These are phyloP conservation scores for Zygosaccharomyces kombuchaensis DNA, from an alignment of 805 yeast species.

Conservation along the genomic window DNA sequence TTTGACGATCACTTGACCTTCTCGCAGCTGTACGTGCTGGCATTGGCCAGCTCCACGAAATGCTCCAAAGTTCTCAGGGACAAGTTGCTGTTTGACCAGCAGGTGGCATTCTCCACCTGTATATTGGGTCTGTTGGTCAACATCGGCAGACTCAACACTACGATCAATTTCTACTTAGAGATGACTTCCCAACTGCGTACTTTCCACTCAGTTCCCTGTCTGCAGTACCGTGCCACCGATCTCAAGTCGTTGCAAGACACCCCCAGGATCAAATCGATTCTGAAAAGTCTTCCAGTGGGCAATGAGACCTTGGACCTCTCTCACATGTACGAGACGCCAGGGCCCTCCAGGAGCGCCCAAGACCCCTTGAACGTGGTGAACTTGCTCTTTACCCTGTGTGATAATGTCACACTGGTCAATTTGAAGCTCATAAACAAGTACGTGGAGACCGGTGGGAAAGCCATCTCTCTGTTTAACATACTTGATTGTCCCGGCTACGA, in stretches of 20 bases:
- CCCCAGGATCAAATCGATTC: conserved; percentile 82
- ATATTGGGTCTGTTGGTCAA: conserved; percentile 84
- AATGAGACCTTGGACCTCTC: conserved; percentile 39
- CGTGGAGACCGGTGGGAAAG: conserved; percentile 20
- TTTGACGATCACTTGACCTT: conserved; percentile 57
- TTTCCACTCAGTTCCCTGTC: conserved; percentile 86
- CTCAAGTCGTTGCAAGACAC: conserved; percentile 90
- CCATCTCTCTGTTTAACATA: conserved; percentile 63
- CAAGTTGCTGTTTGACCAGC: conserved; percentile 58
- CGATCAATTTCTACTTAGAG: conserved; percentile 89
- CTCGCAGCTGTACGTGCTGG: conserved; percentile 75
- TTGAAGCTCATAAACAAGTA: conserved; percentile 26
- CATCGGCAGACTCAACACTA: conserved; percentile 90
- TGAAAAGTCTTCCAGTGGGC: conserved; percentile 46
- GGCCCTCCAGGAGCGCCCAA: conserved; percentile 42
- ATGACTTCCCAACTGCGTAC: conserved; percentile 93
- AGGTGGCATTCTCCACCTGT: conserved; percentile 65
- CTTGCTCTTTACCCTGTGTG: conserved; percentile 67
- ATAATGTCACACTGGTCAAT: conserved; percentile 53
- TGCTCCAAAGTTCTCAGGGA: conserved; percentile 81
- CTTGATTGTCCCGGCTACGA: conserved; percentile 58
- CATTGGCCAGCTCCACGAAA: conserved; percentile 77
- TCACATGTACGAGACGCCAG: conserved; percentile 64
- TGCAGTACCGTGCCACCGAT: conserved; percentile 49
- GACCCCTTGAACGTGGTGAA: conserved; percentile 63